Evolutionary conservation across 2,329 filamentous ascomycete species (phyloP), one percentile per base, ranked within the genome.

Genomic region (Monosporascus sp.): DNA sequence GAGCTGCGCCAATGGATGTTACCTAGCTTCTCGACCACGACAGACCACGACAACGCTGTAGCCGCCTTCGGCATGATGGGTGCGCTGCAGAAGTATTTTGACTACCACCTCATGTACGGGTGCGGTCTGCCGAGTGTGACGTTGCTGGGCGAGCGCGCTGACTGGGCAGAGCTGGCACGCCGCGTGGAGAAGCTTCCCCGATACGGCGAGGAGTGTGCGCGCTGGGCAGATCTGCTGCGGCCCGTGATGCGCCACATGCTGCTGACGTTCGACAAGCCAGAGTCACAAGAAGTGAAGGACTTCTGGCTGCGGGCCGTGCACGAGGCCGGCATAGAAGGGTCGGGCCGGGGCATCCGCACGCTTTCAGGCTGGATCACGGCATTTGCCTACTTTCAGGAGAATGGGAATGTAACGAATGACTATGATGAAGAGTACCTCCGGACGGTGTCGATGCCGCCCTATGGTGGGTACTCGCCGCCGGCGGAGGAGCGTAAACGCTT

Each of bases 61-160:
- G 69, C 69, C 0, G 63, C 68, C 6, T 63, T 76, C 22, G 43
- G 75, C 7, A 72, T 77, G 67, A 75, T 77, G 73, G 73, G 68
- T 2, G 63, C 68, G 1, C 57, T 75, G 63, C 69, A 77, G 55
- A 66, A 70, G 24, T 77, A 75, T 53, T 77, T 76, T 58, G 52
- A 44, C 6, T 76, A 71, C 51, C 58, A 25, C 5, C 57, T 59
- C 20, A 49, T 15, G 0, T 52, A 67, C 3, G 22, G 35, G 0
- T 79, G 76, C 56, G 76, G 76, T 0, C 65, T 79, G 6, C 77
- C 77, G 0, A 72, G 70, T 1, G 75, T 78, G 3, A 79, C 76
- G 2, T 60, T 79, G 17, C 66, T 74, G 0, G 76, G 76, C 6
- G 65, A 72, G 49, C 63, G 67, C 46, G 56, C 54, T 8, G 76